phyloP scores from a whole-genome alignment of 2,329 filamentous ascomycete species.

The Fusarium secorum region DNA sequence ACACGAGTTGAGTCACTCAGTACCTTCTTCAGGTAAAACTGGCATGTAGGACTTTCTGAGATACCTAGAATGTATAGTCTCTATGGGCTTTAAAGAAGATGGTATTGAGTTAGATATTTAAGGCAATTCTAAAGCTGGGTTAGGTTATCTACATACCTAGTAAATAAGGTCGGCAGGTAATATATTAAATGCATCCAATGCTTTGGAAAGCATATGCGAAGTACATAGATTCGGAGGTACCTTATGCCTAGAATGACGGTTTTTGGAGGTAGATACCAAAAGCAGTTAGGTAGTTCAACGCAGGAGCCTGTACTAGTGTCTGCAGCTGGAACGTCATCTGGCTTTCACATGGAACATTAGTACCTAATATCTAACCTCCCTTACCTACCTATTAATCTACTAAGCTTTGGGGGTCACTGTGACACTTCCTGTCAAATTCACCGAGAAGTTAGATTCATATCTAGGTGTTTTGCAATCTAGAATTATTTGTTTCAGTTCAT shows the following conservation, averaged over 20 bases:
- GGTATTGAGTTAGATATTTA: background rate
- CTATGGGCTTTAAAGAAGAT: background rate
- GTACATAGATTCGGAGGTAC: background rate
- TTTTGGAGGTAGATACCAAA: background rate
- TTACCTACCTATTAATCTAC: background rate
- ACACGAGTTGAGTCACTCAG: background rate
- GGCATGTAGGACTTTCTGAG: background rate
- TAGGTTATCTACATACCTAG: background rate
- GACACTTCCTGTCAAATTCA: background rate
- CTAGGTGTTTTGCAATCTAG: background rate
- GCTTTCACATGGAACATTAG: slow-evolving; percentile 31
- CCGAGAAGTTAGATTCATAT: background rate
- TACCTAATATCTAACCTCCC: background rate
- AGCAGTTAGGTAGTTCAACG: slow-evolving; percentile 11
- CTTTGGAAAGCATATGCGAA: background rate
- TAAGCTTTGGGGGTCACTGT: background rate
- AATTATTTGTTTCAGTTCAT: background rate
- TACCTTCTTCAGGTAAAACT: slow-evolving; percentile 8
- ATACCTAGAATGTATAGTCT: background rate
- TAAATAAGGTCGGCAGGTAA: background rate
- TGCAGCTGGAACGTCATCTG: slow-evolving; percentile 25
- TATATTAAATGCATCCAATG: background rate
- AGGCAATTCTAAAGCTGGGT: background rate
- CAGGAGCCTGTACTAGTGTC: background rate
- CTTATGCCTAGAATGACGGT: background rate